Evolutionary conservation across 768 basidiomycete genomes (phyloP).

Genomic region (Cubamyces lactineus): DNA sequence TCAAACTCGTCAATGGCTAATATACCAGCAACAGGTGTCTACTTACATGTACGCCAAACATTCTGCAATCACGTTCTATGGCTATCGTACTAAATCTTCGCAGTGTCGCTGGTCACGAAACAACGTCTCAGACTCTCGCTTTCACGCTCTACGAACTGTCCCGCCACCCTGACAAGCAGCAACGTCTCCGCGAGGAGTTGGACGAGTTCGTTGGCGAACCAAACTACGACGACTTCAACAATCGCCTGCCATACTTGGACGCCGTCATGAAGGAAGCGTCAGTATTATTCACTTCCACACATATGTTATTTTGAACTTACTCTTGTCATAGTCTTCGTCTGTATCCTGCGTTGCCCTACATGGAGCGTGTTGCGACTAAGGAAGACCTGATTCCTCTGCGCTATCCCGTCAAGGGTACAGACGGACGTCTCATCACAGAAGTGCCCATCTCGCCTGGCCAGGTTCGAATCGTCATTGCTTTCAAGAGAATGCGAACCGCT

Average conservation of each 20-base stretch:
- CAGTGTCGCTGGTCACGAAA: constrained; percentile 45
- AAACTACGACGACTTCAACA: constrained; percentile 38
- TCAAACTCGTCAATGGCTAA: too few species aligned
- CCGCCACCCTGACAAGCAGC: constrained; percentile 38
- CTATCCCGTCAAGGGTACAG: constrained; percentile 28
- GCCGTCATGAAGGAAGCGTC: constrained; percentile 30
- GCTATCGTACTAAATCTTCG: neutral
- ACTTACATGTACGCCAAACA: constrained; percentile 35
- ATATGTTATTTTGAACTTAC: neutral
- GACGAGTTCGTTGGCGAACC: constrained; percentile 32
- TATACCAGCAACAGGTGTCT: constrained; percentile 26
- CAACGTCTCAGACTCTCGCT: constrained; percentile 38
- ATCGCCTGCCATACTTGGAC: constrained; percentile 31
- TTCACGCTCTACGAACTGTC: constrained; percentile 43
- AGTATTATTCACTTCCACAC: neutral
- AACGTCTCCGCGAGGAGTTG: constrained; percentile 41
- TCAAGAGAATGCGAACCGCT: neutral
- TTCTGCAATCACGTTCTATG: neutral
- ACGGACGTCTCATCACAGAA: constrained; percentile 14
- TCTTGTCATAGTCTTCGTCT: constrained; percentile 39
- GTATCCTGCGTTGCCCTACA: constrained; percentile 53
- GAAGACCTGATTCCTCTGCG: constrained; percentile 54
- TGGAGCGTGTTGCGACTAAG: constrained; percentile 50
- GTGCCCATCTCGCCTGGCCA: constrained; percentile 16
- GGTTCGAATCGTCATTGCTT: neutral